Base-by-base conservation (phyloP, 2,329 filamentous ascomycete genomes). In the Aspergillus brunneoviolaceus region DNA sequence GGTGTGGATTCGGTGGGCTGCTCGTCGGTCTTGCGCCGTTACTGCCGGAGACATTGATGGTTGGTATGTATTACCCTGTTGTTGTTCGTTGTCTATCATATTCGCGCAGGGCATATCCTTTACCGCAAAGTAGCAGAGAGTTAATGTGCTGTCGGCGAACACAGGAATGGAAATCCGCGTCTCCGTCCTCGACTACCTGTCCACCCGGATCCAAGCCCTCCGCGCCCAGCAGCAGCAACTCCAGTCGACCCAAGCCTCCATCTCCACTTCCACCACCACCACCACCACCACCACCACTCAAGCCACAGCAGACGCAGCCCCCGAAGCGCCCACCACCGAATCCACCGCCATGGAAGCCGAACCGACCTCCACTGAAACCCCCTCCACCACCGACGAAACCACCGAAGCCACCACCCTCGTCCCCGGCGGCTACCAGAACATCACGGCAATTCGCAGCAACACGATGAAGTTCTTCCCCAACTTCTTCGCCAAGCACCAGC, bases 391-490 rank as follows among this genome's bases (percentile, higher is more conserved):
- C 25, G 27, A 25, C 27, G 16, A 45, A 12, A 19, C 39, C n/a
- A 45, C 14, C 39, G 39, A 45, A 16, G 54, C 63, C 29, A 62
- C 62, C 6, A 51, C 64, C 5, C 66, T 68, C 47, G 62, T 76
- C 16, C 68, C 74, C 0, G 74, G 75, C 19, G 76, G 80, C 51
- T 98, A 92, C 75, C 89, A 96, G 72, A 99, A 99, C 75, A 89
- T 94, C 57, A 88, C 90, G 35, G 96, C 92, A 72, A 81, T 99
- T 51, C 89, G 95, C 63, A 91, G 91, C 66, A 99, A 99, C 80
- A 91, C 92, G 5, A 99, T 99, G 95, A 99, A 99, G 76, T 99
- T 98, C 77, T 82, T 99, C n/a, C 94, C 96, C 63, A 98, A 99
- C 74, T 96, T 97, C 82, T 98, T 99, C 82, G 81, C 79, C 57